Evolutionary conservation across 345 rosid species (phyloP).

Genomic region (Gynandropsis gynandra): DNA sequence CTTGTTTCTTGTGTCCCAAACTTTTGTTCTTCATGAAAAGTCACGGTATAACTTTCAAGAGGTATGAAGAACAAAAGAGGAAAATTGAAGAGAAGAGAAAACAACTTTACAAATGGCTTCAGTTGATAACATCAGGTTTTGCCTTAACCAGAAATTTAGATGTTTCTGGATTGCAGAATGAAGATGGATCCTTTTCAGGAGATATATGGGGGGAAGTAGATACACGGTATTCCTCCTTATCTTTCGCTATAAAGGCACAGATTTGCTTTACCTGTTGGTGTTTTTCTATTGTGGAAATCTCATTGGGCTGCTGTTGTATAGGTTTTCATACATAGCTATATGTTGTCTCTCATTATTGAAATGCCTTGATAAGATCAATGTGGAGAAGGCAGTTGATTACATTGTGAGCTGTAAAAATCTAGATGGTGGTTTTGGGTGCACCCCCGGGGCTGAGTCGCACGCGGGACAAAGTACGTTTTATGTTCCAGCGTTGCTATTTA

Average conservation of each 20-base stretch:
- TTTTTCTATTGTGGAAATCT: slow-evolving; percentile 10
- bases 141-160: slow-evolving; percentile 38
- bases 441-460: slow-evolving; percentile 92
- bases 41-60: not conserved
- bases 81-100: not conserved
- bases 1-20: not conserved
- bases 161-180: slow-evolving; percentile 71
- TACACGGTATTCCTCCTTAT: slow-evolving; percentile 47
- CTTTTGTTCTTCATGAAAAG: not conserved
- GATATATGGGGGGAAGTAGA: slow-evolving; percentile 98
- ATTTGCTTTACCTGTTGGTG: not conserved
- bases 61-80: not conserved
- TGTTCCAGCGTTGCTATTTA: too few relatives aligned
- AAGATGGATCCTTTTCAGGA: slow-evolving; percentile 92
- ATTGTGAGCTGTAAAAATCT: slow-evolving; percentile 82
- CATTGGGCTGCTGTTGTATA: slow-evolving; percentile 22
- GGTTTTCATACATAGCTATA: slow-evolving; percentile 83
- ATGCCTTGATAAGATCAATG: slow-evolving; percentile 55
- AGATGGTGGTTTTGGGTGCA: slow-evolving; percentile 97
- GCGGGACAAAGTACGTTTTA: slow-evolving; percentile 79
- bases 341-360: slow-evolving; percentile 72
- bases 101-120: too few relatives aligned
- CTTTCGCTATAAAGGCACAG: not conserved
- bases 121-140: slow-evolving; percentile 14
- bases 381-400: slow-evolving; percentile 69